Base-by-base conservation (phyloP, 352 stramenopile genomes). In the Pythium rhizo-oryzae region DNA sequence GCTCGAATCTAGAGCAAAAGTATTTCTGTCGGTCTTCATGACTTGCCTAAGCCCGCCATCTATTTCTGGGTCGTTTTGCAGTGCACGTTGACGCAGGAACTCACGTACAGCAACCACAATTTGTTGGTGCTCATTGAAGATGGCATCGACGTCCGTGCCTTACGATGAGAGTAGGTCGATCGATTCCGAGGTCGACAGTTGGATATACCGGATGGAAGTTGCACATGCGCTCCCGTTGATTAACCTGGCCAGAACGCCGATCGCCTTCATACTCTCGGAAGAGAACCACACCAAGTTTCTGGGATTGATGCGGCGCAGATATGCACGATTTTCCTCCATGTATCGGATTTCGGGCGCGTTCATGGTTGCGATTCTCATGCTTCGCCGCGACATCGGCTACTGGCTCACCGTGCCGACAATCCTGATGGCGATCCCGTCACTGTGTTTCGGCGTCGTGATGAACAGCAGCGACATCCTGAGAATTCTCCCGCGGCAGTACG, bases 401-500 rank as follows among this genome's bases (percentile, higher is more conserved):
- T 56, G 21, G 21, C 35, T 70, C 15, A 53, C 57, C 1, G 23
- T 67, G 2, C 57, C 58, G 3, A 49, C 49, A 8, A n/a, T 71
- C 4, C 6, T 71, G 15, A 30, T 65, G 28, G n/a, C 52, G 23
- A 18, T 57, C 19, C 65, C 65, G 15, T 16, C 41, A 18, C 35
- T 67, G 25, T 18, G 44, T 1, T 69, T 70, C 39, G 61, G 63
- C 1, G 33, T 69, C 11, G 25, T 71, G n/a, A 78, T 76, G 39
- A 62, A 69, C 35, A 75, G 66, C 30, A 64, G 60, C 57, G 69
- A 79, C 39, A 72, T 79, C 35, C 33, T 82, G 30, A 35, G 15
- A 2, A 57, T 78, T 30, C 58, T 78, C 11, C 25, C 53, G 13
- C 66, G 37, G 19, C 62, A 79, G 28, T 79, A 76, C 58, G 75